Evolutionary conservation across 768 basidiomycete genomes (phyloP).

Genomic region (Lentinula aciculospora): DNA sequence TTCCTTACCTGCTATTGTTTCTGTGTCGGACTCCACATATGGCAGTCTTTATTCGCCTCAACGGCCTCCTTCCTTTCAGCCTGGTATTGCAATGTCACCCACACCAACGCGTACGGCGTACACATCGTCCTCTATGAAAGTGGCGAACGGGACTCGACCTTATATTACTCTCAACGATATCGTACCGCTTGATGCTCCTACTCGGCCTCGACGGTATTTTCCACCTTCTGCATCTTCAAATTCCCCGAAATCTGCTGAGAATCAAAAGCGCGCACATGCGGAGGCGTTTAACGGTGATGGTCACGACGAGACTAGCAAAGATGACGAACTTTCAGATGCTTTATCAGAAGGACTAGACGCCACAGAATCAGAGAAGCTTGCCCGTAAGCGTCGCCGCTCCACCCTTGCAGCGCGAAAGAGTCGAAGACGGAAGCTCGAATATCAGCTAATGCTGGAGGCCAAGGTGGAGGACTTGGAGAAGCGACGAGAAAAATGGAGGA

Average conservation of each 20-base stretch:
- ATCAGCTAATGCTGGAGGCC: slow-evolving; percentile 50
- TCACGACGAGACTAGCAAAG: neutral
- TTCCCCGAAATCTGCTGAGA: slow-evolving; percentile 44
- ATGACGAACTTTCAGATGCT: neutral
- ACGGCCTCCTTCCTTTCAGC: neutral
- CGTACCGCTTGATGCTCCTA: slow-evolving; percentile 74
- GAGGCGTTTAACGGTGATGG: slow-evolving; percentile 20
- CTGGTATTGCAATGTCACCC: neutral
- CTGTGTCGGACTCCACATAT: neutral
- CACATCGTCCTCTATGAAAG: slow-evolving; percentile 20
- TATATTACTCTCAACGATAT: slow-evolving; percentile 59
- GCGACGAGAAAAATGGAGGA: slow-evolving; percentile 45
- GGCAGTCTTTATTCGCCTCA: neutral
- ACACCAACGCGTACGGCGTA: slow-evolving; percentile 8
- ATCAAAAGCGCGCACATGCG: slow-evolving; percentile 52
- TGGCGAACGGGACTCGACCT: slow-evolving; percentile 33
- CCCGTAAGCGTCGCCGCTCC: slow-evolving; percentile 61
- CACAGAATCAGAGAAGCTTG: slow-evolving; percentile 49
- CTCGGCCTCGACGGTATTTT: slow-evolving; percentile 66
- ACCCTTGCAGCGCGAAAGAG: slow-evolving; percentile 64
- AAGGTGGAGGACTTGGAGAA: slow-evolving; percentile 30
- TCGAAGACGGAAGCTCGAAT: slow-evolving; percentile 60
- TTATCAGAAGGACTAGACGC: slow-evolving; percentile 15
- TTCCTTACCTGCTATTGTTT: neutral
- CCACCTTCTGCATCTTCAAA: slow-evolving; percentile 42